These are phyloP conservation scores for Arthroderma uncinatum DNA, from an alignment of 2,329 filamentous ascomycete species.

Conservation along the genomic window DNA sequence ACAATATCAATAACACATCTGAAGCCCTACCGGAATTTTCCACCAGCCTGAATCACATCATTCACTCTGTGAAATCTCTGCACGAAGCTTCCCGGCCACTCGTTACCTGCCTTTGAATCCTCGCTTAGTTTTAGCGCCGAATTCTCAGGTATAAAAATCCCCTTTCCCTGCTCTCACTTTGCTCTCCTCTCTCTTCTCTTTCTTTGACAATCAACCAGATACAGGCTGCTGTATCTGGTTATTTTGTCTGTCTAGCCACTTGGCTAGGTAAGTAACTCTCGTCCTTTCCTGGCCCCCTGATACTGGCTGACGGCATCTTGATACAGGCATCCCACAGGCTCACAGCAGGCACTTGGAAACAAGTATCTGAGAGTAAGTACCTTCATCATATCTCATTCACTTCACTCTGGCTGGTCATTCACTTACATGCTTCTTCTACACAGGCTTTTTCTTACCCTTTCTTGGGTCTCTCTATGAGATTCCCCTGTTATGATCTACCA, in stretches of 20 bases:
- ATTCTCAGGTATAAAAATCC: conserved; percentile 11
- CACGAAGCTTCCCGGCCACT: neutral
- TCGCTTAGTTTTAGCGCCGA: conserved; percentile 11
- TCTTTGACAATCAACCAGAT: neutral
- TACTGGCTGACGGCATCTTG: neutral
- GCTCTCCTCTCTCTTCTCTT: conserved; percentile 5
- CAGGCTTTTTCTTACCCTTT: conserved; percentile 3
- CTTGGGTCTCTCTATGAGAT: conserved; percentile 4
- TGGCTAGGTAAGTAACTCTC: neutral
- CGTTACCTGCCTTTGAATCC: neutral
- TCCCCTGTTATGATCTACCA: conserved; percentile 7
- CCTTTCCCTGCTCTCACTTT: conserved; percentile 6
- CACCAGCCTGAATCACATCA: neutral
- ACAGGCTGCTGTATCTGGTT: neutral
- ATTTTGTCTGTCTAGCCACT: neutral
- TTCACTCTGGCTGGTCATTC: neutral
- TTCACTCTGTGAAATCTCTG: neutral
- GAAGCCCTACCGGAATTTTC: neutral
- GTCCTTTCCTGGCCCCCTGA: neutral
- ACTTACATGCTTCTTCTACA: neutral
- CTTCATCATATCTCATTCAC: neutral
- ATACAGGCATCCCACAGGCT: neutral
- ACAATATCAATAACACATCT: neutral
- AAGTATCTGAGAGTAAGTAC: conserved; percentile 7
- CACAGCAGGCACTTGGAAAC: neutral